Evolutionary conservation across 169 alveolate species (phyloP).

Genomic region (Cystoisospora suis): DNA sequence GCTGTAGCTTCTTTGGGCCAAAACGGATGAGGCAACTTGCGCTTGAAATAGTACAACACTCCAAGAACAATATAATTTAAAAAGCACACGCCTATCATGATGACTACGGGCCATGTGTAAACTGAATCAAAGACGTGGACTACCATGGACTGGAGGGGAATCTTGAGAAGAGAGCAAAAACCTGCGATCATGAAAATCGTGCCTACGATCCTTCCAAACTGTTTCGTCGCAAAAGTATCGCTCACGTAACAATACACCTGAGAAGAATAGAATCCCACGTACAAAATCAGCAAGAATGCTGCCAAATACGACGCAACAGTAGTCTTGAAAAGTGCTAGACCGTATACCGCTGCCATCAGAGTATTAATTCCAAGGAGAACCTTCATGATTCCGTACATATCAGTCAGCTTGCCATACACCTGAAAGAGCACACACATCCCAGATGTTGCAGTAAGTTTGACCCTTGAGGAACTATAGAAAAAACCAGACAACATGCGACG

Average conservation of each 20-base stretch:
- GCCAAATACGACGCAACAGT: constrained; percentile 39
- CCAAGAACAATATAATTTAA: constrained; percentile 42
- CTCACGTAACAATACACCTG: constrained; percentile 63
- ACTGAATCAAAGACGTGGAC: constrained; percentile 60
- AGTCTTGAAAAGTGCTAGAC: constrained; percentile 44
- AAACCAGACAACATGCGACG: no score
- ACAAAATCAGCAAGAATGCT: constrained; percentile 44
- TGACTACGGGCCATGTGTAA: constrained; percentile 56
- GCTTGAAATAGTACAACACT: constrained; percentile 34
- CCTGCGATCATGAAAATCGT: constrained; percentile 57
- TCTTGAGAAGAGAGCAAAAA: constrained; percentile 53
- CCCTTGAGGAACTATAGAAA: no score
- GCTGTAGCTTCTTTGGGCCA: constrained; percentile 45
- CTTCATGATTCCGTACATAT: constrained; percentile 62
- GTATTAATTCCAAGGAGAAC: constrained; percentile 55
- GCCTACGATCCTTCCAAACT: constrained; percentile 65
- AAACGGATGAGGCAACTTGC: constrained; percentile 60
- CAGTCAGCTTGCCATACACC: constrained; percentile 63
- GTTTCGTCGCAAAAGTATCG: constrained; percentile 59
- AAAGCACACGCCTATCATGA: constrained; percentile 60
- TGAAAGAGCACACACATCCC: constrained; percentile 17
- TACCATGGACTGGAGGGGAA: constrained; percentile 62
- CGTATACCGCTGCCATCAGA: constrained; percentile 49
- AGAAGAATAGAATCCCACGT: constrained; percentile 60
- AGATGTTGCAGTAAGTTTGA: no score